Evolutionary conservation across 2,329 filamentous ascomycete genomes (phyloP).

Genomic region (Pseudonectria foliicola): DNA sequence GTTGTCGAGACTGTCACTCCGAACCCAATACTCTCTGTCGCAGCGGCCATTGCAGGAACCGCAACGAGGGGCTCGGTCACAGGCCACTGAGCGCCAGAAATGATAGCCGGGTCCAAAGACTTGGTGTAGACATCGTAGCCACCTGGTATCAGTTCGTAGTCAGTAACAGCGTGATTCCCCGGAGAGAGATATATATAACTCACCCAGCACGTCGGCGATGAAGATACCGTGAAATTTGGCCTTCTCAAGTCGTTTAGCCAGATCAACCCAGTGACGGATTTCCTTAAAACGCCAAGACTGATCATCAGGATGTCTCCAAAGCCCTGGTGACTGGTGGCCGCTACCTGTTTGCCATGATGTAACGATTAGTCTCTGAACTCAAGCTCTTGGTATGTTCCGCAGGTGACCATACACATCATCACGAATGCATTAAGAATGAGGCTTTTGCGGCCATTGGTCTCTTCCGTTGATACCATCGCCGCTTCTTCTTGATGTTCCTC

Average conservation of each 20-base stretch:
- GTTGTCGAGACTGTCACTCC: conserved; percentile 64
- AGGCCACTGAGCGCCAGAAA: conserved; percentile 62
- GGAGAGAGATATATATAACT: neutral
- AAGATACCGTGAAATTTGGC: conserved; percentile 61
- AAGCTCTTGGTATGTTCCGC: neutral
- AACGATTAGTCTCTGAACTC: neutral
- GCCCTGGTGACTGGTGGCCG: conserved; percentile 40
- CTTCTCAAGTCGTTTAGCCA: conserved; percentile 52
- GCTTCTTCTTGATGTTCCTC: conserved; percentile 1
- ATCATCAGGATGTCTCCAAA: conserved; percentile 58
- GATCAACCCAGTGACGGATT: conserved; percentile 52
- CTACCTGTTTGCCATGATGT: conserved; percentile 20
- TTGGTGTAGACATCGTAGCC: conserved; percentile 66
- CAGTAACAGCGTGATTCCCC: too few species aligned
- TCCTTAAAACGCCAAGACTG: conserved; percentile 55
- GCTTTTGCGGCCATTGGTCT: conserved; percentile 27
- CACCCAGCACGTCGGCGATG: conserved; percentile 57
- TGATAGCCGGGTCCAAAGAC: conserved; percentile 50
- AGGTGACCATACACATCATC: conserved; percentile 27
- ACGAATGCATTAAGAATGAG: conserved; percentile 39
- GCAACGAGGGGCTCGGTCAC: conserved; percentile 61
- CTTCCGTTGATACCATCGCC: conserved; percentile 11
- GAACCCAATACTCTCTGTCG: conserved; percentile 60
- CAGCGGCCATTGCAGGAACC: conserved; percentile 63
- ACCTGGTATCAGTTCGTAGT: conserved; percentile 26